Conservation (phyloP, 192 early-diverging fungal species). For the Pilaira anomala region DNA sequence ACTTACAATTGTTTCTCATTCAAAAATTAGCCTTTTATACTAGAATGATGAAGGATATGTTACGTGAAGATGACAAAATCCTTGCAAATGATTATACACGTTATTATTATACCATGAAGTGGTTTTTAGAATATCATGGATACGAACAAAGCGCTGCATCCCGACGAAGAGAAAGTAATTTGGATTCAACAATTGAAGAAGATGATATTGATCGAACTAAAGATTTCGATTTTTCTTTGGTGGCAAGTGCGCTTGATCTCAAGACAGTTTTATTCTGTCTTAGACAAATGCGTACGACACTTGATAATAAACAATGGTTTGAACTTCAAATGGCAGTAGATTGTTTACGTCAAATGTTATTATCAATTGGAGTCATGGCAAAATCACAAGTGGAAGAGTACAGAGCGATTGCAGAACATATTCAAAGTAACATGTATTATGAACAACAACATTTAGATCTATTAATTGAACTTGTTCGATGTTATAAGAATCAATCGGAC, state of each 20-base stretch:
- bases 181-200: neutral
- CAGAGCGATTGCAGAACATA: conserved; percentile 53
- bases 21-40: conserved; percentile 31
- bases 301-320: conserved; percentile 40
- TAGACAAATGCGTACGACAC: conserved; percentile 26
- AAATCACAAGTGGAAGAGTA: conserved; percentile 47
- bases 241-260: conserved; percentile 36
- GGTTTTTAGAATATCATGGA: conserved; percentile 36
- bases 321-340: conserved; percentile 52
- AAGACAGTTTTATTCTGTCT: conserved; percentile 32
- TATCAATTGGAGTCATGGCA: conserved; percentile 52
- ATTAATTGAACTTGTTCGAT: conserved; percentile 46
- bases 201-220: conserved; percentile 8
- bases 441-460: conserved; percentile 61
- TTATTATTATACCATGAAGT: conserved; percentile 40
- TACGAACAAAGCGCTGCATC: conserved; percentile 12
- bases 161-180: neutral
- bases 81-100: conserved; percentile 38
- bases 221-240: conserved; percentile 37
- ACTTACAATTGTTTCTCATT: neutral
- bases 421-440: conserved; percentile 73
- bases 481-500: conserved; percentile 46
- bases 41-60: conserved; percentile 40
- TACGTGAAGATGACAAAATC: conserved; percentile 38
- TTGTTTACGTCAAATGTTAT: conserved; percentile 63